A percentile compares a stretch with the other conserved stretches of the same genome.
Conservation (phyloP, 1,284 basidiomycete genomes). For the Marasmius tenuissimus region DNA sequence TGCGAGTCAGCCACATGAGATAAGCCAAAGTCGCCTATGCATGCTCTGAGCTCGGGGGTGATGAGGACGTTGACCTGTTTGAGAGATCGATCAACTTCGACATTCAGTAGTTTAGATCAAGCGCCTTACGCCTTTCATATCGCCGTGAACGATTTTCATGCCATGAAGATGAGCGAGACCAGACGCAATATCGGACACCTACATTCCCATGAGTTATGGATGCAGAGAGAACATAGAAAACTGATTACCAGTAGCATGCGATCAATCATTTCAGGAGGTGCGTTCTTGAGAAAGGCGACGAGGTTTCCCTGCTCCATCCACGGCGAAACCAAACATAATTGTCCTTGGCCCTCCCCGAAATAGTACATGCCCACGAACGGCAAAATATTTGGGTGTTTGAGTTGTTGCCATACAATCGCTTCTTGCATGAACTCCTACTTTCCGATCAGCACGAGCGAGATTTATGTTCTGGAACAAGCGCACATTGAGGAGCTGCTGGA, state of each 20-base stretch:
- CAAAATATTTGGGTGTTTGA: background rate
- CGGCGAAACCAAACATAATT: background rate
- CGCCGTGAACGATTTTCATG: conserved; percentile 34
- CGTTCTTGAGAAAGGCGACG: background rate
- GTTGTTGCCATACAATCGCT: background rate
- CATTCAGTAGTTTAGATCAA: background rate
- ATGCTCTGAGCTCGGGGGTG: background rate
- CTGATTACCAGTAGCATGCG: background rate
- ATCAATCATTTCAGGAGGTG: background rate
- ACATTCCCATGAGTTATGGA: too few species aligned
- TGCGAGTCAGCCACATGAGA: background rate
- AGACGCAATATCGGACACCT: conserved; percentile 28
- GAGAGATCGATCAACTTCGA: background rate
- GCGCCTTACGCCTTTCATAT: conserved; percentile 35
- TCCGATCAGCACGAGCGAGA: background rate
- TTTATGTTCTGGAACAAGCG: background rate
- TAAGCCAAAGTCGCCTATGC: background rate
- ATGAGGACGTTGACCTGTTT: background rate
- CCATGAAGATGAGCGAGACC: conserved; percentile 34
- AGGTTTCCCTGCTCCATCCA: background rate
- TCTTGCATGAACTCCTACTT: background rate
- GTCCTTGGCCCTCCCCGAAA: background rate
- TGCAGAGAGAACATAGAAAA: background rate
- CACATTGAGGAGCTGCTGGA: background rate
- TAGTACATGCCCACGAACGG: background rate